Evolutionary conservation across 192 early-diverging fungal species (phyloP).

Genomic region (Umbelopsis sp.): DNA sequence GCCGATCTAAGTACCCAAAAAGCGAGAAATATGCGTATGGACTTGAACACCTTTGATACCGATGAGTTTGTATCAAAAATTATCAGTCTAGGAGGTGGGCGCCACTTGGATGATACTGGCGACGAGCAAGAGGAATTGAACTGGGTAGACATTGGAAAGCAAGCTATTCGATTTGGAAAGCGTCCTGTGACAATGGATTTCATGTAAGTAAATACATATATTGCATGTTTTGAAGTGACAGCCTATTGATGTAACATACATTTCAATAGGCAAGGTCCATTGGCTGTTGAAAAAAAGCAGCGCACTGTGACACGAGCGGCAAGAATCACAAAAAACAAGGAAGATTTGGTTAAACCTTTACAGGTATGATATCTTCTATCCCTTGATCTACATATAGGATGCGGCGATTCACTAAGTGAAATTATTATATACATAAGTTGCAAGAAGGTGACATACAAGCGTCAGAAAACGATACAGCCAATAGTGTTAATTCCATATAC

Average conservation of each 20-base stretch:
- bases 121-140: slow-evolving; percentile 41
- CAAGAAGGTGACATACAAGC: slow-evolving; percentile 71
- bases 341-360: slow-evolving; percentile 45
- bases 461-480: slow-evolving; percentile 87
- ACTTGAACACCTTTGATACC: slow-evolving; percentile 73
- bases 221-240: slow-evolving; percentile 1
- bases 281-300: slow-evolving; percentile 63
- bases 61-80: slow-evolving; percentile 76
- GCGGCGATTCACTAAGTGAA: not conserved
- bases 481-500: slow-evolving; percentile 72
- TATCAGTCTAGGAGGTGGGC: slow-evolving; percentile 49
- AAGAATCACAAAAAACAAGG: slow-evolving; percentile 49
- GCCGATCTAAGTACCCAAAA: slow-evolving; percentile 78
- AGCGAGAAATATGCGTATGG: slow-evolving; percentile 74
- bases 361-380: slow-evolving; percentile 32
- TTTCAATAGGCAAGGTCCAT: slow-evolving; percentile 62
- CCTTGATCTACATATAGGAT: not conserved
- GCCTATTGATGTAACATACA: slow-evolving; percentile 19
- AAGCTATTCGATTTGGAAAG: slow-evolving; percentile 53
- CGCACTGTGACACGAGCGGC: slow-evolving; percentile 30
- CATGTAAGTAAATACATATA: slow-evolving; percentile 55
- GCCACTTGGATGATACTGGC: slow-evolving; percentile 49
- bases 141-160: slow-evolving; percentile 63
- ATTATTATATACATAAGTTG: slow-evolving; percentile 29
- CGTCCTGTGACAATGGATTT: slow-evolving; percentile 73